Base-by-base conservation (phyloP, 768 basidiomycete species). In the Psilocybe subaeruginosa region DNA sequence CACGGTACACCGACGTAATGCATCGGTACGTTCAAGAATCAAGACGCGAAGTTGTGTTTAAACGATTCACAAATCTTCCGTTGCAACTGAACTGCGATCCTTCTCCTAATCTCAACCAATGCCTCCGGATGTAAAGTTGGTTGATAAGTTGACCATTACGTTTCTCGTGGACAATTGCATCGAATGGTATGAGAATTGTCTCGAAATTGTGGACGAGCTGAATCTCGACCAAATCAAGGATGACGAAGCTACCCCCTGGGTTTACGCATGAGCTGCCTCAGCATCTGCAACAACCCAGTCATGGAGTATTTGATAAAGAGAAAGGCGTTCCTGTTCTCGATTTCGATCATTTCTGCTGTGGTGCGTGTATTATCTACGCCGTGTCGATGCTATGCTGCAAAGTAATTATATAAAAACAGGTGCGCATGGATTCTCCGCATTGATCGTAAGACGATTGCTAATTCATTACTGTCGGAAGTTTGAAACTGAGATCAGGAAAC, bases 391-490 rank as follows among this genome's bases (percentile, higher is more conserved):
- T 12, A 43, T 12, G 5, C 4, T 43, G n/a, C 11, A 9, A 23
- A 23, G 23, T 12, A 43, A 43, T 12, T 43, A 23, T 17, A 11
- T 11, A n/a, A 37, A 11, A 31, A 33, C 60, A 88, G 91, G 91
- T 4, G 92, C 92, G 1, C 93, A 95, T 75, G 93, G 93, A 0
- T 89, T 95, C 66, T 84, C 92, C n/a, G 87, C 85, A 33, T 77
- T 94, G 49, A 86, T 95, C 64, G 92, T 92, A 71, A 67, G 83
- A 12, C 33, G 19, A n/a, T 17, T 53, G 33, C 1, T 46, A 14
- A 55, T n/a, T 35, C n/a, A 17, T 39, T 27, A 59, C 27, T 4
- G 56, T 47, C 1, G 6, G 27, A 54, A 35, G 6, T 37, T 29
- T 35, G 14, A 39, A 3, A 9, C 30, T 31, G 14, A 43, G 41